A percentile compares a stretch with the other conserved stretches of the same genome.
Conservation (phyloP, 164 flowering plant species). For the Vitis amurensis region DNA sequence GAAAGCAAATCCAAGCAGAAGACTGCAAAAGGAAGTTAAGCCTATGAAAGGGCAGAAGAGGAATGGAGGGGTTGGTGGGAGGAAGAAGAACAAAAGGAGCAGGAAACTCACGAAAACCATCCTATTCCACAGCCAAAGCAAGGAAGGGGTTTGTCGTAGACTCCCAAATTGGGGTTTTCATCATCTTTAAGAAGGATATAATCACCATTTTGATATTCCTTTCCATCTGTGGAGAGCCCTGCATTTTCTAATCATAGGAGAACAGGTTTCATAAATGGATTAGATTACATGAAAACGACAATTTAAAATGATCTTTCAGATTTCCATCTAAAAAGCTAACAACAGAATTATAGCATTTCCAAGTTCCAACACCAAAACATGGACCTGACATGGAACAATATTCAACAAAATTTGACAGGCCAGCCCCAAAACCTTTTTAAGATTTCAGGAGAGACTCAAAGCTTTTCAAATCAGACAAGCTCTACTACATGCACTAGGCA, state of each 20-base stretch:
- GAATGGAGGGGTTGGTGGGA: background rate
- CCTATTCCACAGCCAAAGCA: slow-evolving; percentile 58
- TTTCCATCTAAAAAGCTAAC: too few relatives aligned
- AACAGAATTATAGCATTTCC: too few relatives aligned
- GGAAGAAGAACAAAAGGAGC: background rate
- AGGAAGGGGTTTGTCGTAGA: slow-evolving; percentile 51
- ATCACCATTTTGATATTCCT: slow-evolving; percentile 17
- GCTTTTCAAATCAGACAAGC: too few relatives aligned
- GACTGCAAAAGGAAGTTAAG: slow-evolving; percentile 19
- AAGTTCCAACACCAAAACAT: too few relatives aligned
- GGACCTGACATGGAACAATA: too few relatives aligned
- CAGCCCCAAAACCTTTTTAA: too few relatives aligned
- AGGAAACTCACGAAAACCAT: slow-evolving; percentile 48
- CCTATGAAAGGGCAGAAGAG: background rate
- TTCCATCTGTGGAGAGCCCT: slow-evolving; percentile 23
- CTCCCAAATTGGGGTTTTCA: slow-evolving; percentile 30
- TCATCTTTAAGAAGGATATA: slow-evolving; percentile 29
- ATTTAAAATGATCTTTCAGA: too few relatives aligned
- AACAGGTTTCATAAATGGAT: too few relatives aligned
- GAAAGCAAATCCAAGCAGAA: slow-evolving; percentile 42
- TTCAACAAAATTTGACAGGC: too few relatives aligned
- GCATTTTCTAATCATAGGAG: background rate
- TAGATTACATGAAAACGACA: too few relatives aligned
- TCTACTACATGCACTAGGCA: too few relatives aligned
- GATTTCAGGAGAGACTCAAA: too few relatives aligned